Conservation (phyloP, 2,329 filamentous ascomycete genomes). For the Stemphylium lycopersici region DNA sequence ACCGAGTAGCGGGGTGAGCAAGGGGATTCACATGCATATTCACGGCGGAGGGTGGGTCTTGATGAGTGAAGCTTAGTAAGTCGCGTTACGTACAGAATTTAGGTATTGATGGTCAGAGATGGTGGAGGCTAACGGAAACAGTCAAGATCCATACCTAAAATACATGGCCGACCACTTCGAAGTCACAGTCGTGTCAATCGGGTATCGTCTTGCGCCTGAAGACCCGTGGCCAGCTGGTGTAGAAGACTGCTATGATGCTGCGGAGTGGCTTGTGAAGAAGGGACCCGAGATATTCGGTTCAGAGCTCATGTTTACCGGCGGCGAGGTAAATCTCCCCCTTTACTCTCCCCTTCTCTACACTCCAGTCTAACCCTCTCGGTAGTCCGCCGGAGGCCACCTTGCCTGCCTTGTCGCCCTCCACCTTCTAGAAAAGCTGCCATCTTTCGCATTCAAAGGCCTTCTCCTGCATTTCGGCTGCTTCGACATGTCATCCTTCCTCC, state of each 20-base stretch:
- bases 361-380: background rate
- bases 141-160: slow-evolving; percentile 57
- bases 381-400: slow-evolving; percentile 61
- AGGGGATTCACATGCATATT: slow-evolving; percentile 61
- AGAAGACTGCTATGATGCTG: slow-evolving; percentile 65
- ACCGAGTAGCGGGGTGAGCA: slow-evolving; percentile 53
- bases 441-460: slow-evolving; percentile 56
- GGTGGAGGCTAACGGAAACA: slow-evolving; percentile 19
- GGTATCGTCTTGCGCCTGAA: slow-evolving; percentile 66
- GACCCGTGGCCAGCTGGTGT: slow-evolving; percentile 61
- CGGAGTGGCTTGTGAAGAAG: slow-evolving; percentile 59
- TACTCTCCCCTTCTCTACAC: slow-evolving; percentile 2
- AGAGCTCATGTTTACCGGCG: slow-evolving; percentile 51
- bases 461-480: slow-evolving; percentile 61
- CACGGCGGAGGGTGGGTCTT: slow-evolving; percentile 61
- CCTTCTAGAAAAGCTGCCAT: slow-evolving; percentile 48
- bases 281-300: slow-evolving; percentile 52
- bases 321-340: slow-evolving; percentile 40
- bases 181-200: slow-evolving; percentile 60
- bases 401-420: slow-evolving; percentile 55
- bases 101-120: background rate
- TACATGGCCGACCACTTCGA: slow-evolving; percentile 57
- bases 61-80: slow-evolving; percentile 44
- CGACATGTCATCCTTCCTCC: slow-evolving; percentile 55
- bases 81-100: background rate